Base-by-base conservation (phyloP, 495 filamentous ascomycete species). In the Corynascus novoguineensis region DNA sequence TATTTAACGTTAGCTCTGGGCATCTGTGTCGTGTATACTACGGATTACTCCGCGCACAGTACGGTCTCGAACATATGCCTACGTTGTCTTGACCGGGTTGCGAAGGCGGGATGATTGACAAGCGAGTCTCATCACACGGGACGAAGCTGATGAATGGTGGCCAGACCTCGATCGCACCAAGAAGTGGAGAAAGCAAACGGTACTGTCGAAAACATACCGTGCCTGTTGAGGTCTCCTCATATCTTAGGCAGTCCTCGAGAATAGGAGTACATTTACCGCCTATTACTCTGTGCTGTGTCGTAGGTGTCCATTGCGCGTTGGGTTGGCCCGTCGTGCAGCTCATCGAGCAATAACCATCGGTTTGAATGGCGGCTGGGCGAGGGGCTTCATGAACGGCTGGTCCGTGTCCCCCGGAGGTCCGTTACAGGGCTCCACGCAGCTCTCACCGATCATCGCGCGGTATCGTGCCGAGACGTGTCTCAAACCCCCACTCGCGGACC, bases 301-400 rank as follows among this genome's bases (percentile, higher is more conserved):
- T n/a, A n/a, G n/a, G n/a, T n/a, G n/a, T n/a, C n/a, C n/a, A 5
- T 21, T 41, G 37, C 5, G 37, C 37, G n/a, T 38, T 41, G 37
- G 37, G 15, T 41, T 15, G n/a, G n/a, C n/a, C n/a, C n/a, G n/a
- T n/a, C n/a, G n/a, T n/a, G n/a, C n/a, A n/a, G n/a, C n/a, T n/a
- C n/a, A n/a, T n/a, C n/a, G n/a, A n/a, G n/a, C n/a, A n/a, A n/a
- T n/a, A n/a, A n/a, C n/a, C n/a, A n/a, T n/a, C n/a, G n/a, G n/a
- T n/a, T n/a, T n/a, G n/a, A n/a, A n/a, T n/a, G n/a, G n/a, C n/a
- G n/a, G n/a, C n/a, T n/a, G n/a, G 25, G 31, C 45, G 27, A 22
- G 31, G 34, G 27, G n/a, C n/a, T n/a, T 52, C 50, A 55, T 49
- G 65, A 67, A 67, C 65, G 22, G 50, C 49, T 67, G 65, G 62